Evolutionary conservation across 495 filamentous ascomycete genomes (phyloP), one percentile per base, ranked within the genome.

Genomic region (Aspergillus biplanus): DNA sequence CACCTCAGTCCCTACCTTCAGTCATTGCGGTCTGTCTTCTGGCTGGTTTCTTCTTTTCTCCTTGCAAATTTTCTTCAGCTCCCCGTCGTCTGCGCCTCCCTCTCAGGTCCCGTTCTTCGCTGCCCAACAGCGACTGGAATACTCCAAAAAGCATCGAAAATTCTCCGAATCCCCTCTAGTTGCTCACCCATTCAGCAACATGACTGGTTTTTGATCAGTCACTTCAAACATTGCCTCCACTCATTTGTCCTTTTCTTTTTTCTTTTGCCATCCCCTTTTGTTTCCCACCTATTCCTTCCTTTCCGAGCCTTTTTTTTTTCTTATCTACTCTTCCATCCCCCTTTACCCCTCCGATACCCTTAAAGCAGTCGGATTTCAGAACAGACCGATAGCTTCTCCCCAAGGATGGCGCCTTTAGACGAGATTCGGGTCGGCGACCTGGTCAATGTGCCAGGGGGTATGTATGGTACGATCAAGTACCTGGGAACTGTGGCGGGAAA

Each of bases 361-460:
- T 32, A 49, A 33, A 56, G 52, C 59, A 13, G 54, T 27, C 44
- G 50, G 50, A 31, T 52, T 55, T 18, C 27, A 33, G 64, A 49
- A 33, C 39, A n/a, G 21, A 63, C 44, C 31, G 46, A 47, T 27
- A 32, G 59, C 48, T 18, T 33, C 18, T 21, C 60, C n/a, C 52
- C 56, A 27, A 58, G 58, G 46, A 78, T 77, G 78, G 77, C 66
- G 71, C 73, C 71, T 63, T 68, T 68, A 57, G 79, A 82, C 59
- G 88, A 89, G 46, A 78, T 96, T 64, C 83, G 89, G 67, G 84
- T 97, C 42, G 96, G 96, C 49, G 96, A 98, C 72, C 77, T 84
- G 58, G 95, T 99, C 56, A 93, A 98, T 63, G 94, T 97, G 56
- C 95, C 95, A 6, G 96, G 95, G 9, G 92, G 88, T 68, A 97